Percentiles rank a stretch among this genome's conserved stretches.
Conservation (phyloP, 31 red algal species). For the Asparagopsis taxiformis region DNA sequence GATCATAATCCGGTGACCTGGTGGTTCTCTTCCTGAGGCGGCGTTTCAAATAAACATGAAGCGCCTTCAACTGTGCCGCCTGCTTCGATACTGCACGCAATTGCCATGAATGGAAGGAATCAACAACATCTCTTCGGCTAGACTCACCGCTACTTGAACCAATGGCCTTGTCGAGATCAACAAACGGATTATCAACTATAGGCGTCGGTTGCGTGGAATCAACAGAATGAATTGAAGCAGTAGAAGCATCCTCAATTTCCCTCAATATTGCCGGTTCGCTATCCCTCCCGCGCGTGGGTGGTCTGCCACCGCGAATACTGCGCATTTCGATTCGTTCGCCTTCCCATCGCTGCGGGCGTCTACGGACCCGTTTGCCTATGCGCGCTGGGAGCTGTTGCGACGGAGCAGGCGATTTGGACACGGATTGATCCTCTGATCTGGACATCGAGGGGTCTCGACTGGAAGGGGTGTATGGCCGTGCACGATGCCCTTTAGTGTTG, state of each 20-base stretch:
- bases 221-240: conserved; percentile 35
- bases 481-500: background rate
- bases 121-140: conserved; percentile 41
- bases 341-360: conserved; percentile 73
- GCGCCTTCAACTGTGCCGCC: conserved; percentile 52
- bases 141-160: conserved; percentile 5
- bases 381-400: background rate
- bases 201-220: conserved; percentile 24
- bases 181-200: conserved; percentile 38
- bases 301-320: background rate
- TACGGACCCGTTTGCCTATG: conserved; percentile 56
- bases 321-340: conserved; percentile 26
- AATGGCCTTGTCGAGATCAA: conserved; percentile 43
- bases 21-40: conserved; percentile 44
- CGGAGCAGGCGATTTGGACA: conserved; percentile 11
- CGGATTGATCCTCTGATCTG: conserved; percentile 6
- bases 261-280: background rate
- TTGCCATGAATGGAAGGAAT: conserved; percentile 73
- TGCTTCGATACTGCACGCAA: conserved; percentile 63
- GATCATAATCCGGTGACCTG: conserved; percentile 42
- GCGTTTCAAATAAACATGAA: conserved; percentile 62
- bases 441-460: conserved; percentile 12
- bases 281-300: background rate
- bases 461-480: background rate
- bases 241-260: conserved; percentile 28